Percentiles rank a stretch among this genome's conserved stretches.
These are phyloP conservation scores for Leccinellum albellum DNA, from an alignment of 768 basidiomycete genomes.

Conservation along the genomic window DNA sequence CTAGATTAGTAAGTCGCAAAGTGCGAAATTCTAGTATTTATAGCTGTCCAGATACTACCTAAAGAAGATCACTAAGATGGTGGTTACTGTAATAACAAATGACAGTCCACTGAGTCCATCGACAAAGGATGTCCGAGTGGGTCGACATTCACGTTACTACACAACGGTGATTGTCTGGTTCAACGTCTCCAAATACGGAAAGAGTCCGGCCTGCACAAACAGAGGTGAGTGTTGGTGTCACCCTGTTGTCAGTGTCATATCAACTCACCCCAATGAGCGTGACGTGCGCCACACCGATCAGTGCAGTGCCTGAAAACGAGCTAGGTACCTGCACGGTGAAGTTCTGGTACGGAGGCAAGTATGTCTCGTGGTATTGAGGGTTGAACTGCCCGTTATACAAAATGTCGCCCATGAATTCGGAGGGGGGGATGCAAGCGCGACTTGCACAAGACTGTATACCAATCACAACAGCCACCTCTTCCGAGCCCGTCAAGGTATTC, in stretches of 20 bases:
- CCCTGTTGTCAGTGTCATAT: not conserved
- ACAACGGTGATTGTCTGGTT: constrained; percentile 30
- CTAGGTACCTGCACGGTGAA: constrained; percentile 41
- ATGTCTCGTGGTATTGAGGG: constrained; percentile 31
- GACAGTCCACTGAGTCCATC: too few relatives aligned
- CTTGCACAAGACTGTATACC: constrained; percentile 39
- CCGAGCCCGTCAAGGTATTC: constrained; percentile 35
- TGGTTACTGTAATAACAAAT: too few relatives aligned
- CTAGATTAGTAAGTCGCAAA: too few relatives aligned
- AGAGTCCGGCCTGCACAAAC: constrained; percentile 29
- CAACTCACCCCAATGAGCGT: constrained; percentile 39
- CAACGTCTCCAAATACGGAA: constrained; percentile 30
- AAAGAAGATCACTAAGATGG: too few relatives aligned
- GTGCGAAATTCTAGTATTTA: too few relatives aligned
- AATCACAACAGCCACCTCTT: constrained; percentile 46
- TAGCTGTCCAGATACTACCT: too few relatives aligned
- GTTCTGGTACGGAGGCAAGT: constrained; percentile 41
- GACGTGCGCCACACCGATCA: constrained; percentile 37
- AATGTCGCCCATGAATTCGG: constrained; percentile 37
- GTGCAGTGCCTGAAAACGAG: constrained; percentile 27
- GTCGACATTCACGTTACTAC: constrained; percentile 9
- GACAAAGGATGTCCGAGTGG: too few relatives aligned
- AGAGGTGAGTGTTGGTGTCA: not conserved
- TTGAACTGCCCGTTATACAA: constrained; percentile 45
- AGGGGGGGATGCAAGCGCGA: constrained; percentile 23